phyloP scores from a whole-genome alignment of 176 grass and related monocot genomes.

The Aegilops speltoides region DNA sequence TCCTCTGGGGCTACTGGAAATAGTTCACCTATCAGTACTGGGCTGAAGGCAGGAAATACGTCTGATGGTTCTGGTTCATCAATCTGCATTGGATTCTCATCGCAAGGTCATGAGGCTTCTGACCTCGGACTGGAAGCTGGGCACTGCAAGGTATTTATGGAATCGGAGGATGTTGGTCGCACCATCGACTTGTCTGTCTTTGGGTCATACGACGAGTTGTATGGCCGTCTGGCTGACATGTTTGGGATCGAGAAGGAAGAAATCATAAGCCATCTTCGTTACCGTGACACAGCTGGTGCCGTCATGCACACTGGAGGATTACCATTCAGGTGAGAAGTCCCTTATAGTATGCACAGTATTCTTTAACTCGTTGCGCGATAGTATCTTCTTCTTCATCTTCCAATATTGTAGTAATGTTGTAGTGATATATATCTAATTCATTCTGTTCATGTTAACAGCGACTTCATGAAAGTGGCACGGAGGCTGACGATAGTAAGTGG shows the following conservation, averaged over 20 bases:
- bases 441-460: slow-evolving; percentile 34
- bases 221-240: slow-evolving; percentile 65
- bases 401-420: background rate
- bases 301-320: slow-evolving; percentile 65
- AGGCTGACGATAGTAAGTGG: slow-evolving; percentile 59
- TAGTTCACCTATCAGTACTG: slow-evolving; percentile 36
- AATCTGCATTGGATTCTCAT: slow-evolving; percentile 44
- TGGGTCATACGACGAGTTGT: slow-evolving; percentile 71
- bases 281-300: slow-evolving; percentile 57
- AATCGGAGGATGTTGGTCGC: slow-evolving; percentile 78
- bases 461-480: slow-evolving; percentile 75
- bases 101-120: slow-evolving; percentile 29
- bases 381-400: background rate
- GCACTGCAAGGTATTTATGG: slow-evolving; percentile 71
- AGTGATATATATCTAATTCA: background rate
- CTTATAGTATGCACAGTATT: background rate
- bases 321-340: slow-evolving; percentile 65
- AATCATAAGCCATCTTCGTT: slow-evolving; percentile 61
- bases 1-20: slow-evolving; percentile 42
- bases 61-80: slow-evolving; percentile 63
- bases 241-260: slow-evolving; percentile 72
- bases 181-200: slow-evolving; percentile 68
- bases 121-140: slow-evolving; percentile 54
- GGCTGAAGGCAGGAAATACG: slow-evolving; percentile 36
- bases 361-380: background rate